Base-by-base conservation (phyloP, 148 eudicot genomes). In the Chenopodium formosanum region DNA sequence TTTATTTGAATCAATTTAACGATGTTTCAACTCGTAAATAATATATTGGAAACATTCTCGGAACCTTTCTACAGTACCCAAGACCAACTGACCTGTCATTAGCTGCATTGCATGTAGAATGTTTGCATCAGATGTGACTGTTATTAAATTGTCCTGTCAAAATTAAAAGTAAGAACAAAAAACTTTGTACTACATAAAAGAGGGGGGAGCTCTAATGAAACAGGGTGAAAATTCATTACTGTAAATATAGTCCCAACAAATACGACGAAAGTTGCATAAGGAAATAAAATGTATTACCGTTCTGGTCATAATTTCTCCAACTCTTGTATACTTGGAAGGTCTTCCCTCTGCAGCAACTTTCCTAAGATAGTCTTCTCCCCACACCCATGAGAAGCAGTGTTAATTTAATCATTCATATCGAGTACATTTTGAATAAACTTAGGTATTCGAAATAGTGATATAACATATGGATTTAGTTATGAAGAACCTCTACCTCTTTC, bases 61-160 rank as follows among this genome's bases (percentile, higher is more conserved):
- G 7, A 66, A 65, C 67, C 70, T n/a, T 40, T 66, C 7, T 84
- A 68, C 25, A 12, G 2, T 47, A n/a, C 17, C 25, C 47, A 2
- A n/a, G 32, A 70, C 27, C 68, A 65, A 73, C 76, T 74, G 76
- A 91, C 98, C 98, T 87, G 96, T 84, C 98, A 95, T 95, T 72
- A 92, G 90, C 87, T 89, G 91, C 98, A 95, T 95, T 85, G 98
- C 98, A 2, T 82, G 93, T 32, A 92, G 86, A 79, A 93, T 85
- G 63, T 90, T 95, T 75, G 95, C 92, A 84, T 95, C 92, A 19
- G 95, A 95, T 78, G 90, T 85, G 74, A 95, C 97, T 64, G 96
- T 88, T 82, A 95, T 90, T 70, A 95, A 80, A 83, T 89, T 91
- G 67, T 85, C 84, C 97, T 95, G 93, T 80, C 40, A 37, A 50